Percentiles rank a stretch among this genome's conserved stretches.
Conservation (phyloP, 257 asterid genomes). For the Lycium ferocissimum region DNA sequence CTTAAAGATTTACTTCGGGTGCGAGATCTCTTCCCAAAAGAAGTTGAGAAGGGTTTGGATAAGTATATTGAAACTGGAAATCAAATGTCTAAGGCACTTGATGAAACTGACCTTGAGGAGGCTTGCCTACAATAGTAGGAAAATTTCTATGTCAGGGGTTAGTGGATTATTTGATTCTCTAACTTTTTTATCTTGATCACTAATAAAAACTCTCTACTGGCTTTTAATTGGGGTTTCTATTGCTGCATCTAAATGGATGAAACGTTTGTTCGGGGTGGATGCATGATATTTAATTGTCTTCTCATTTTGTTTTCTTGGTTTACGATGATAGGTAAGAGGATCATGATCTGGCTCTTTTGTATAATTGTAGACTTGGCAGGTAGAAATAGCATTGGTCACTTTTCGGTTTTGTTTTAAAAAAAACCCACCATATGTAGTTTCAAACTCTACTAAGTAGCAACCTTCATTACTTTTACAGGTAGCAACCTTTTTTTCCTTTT, state of each 20-base stretch:
- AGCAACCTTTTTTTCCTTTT: neutral
- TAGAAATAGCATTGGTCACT: neutral
- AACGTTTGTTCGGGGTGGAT: neutral
- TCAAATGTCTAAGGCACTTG: constrained; percentile 12
- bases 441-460: neutral
- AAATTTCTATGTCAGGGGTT: neutral
- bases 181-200: neutral
- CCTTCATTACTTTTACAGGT: neutral
- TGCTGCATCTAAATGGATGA: neutral
- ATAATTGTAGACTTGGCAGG: neutral
- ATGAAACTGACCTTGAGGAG: constrained; percentile 18
- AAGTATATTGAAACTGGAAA: constrained; percentile 34
- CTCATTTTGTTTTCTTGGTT: neutral
- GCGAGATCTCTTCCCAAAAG: constrained; percentile 35
- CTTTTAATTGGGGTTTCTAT: neutral
- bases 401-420: neutral
- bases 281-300: neutral
- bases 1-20: constrained; percentile 42
- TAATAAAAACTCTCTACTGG: neutral
- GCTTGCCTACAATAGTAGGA: neutral
- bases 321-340: neutral
- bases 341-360: neutral
- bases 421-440: neutral
- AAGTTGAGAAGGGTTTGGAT: constrained; percentile 39
- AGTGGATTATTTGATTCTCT: neutral